Percentiles rank a stretch among this genome's conserved stretches.
Evolutionary conservation across 371 early-diverging fungal species (phyloP).

Genomic region (Mucor saturninus): DNA sequence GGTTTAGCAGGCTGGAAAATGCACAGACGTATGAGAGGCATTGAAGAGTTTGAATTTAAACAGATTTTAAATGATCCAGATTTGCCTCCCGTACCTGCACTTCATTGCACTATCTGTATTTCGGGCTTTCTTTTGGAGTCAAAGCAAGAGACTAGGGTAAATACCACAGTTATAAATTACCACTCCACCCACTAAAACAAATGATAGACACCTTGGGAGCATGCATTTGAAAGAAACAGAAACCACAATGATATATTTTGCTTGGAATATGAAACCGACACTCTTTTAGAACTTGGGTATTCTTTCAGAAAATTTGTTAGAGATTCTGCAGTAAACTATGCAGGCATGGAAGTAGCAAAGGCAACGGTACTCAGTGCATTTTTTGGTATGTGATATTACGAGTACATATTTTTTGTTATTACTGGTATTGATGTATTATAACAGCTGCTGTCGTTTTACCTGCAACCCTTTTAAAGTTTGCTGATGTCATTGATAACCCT

Average conservation of each 20-base stretch:
- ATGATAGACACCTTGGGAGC: conserved; percentile 59
- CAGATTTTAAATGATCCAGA: conserved; percentile 59
- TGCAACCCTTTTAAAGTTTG: conserved; percentile 55
- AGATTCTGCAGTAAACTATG: conserved; percentile 80
- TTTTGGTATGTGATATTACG: conserved; percentile 36
- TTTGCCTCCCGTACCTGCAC: conserved; percentile 62
- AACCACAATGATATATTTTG: conserved; percentile 59
- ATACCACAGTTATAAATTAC: background rate
- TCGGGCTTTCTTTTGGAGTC: conserved; percentile 65
- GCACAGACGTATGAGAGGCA: conserved; percentile 54
- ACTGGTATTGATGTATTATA: background rate
- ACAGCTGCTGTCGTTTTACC: conserved; percentile 86
- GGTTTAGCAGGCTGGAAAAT: conserved; percentile 68
- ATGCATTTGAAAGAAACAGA: conserved; percentile 41
- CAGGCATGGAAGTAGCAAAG: conserved; percentile 85
- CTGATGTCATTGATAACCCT: conserved; percentile 85
- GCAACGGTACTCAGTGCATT: conserved; percentile 85
- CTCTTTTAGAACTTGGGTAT: conserved; percentile 76
- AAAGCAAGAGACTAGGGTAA: conserved; percentile 42
- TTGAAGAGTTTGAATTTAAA: conserved; percentile 64
- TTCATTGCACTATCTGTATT: conserved; percentile 66
- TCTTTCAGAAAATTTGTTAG: conserved; percentile 81
- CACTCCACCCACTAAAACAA: background rate
- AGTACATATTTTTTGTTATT: background rate
- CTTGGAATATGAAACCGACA: conserved; percentile 80